Base-by-base conservation (phyloP, 2,329 filamentous ascomycete species). In the Talaromyces amestolkiae region DNA sequence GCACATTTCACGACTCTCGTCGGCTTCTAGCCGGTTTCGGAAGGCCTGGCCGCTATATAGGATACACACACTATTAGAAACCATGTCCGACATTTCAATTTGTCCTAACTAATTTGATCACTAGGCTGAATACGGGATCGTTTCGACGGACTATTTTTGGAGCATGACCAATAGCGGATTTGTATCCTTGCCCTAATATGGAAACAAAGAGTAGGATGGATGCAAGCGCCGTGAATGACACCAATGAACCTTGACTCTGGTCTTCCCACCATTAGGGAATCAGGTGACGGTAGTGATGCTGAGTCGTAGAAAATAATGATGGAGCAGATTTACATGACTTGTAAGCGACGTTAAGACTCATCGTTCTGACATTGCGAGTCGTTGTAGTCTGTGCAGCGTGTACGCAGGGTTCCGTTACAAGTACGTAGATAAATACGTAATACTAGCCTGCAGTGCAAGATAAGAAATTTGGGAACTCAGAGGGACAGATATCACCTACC, bases 151-250 rank as follows among this genome's bases (percentile, higher is more conserved):
- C 54, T 58, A 58, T 27, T 58, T 58, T 58, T 41, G 35, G 54
- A 8, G 19, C 19, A 39, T 37, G n/a, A n/a, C 54, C 54, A 58
- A 27, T 27, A 47, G 58, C 22, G 56, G 24, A 17, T 10, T 49
- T 11, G 43, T n/a, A 9, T n/a, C 24, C 7, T 15, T 39, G 54
- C 31, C 33, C 35, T 58, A 49, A 58, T 27, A 27, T 35, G 17
- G 27, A 31, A 31, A 31, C 31, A 59, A 33, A 22, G n/a, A 43
- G 33, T 51, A n/a, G n/a, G n/a, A n/a, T 15, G 24, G 56, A 56
- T 65, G 58, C 35, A 65, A 61, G 58, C 63, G 54, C 63, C 58
- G 35, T 13, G 47, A 54, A 60, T 37, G 35, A 41, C n/a, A 58
- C 43, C 39, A 45, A 22, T 19, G 47, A 51, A n/a, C 58, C 56